These are phyloP conservation scores for Ogataea corticis DNA, from an alignment of 805 yeast species.

Conservation along the genomic window DNA sequence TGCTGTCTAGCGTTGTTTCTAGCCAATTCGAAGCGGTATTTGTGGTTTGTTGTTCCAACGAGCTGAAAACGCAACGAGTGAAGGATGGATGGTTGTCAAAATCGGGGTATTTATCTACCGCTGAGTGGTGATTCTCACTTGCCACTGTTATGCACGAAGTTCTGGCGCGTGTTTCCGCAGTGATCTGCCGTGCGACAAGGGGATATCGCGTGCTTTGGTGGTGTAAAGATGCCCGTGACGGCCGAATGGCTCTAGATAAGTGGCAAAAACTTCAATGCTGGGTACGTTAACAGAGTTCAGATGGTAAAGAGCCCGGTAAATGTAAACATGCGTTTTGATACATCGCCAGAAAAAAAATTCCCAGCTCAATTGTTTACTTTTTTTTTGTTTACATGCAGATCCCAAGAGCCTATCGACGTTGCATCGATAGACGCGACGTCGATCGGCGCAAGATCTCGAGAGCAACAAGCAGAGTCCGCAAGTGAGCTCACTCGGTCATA, in stretches of 20 bases:
- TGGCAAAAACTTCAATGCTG: background rate
- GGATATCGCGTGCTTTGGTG: background rate
- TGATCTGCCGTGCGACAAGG: background rate
- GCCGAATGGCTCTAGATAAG: background rate
- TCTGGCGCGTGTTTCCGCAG: constrained; percentile 4
- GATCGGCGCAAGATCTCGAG: background rate
- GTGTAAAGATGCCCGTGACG: background rate
- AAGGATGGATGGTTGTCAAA: background rate
- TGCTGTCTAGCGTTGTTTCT: constrained; percentile 13
- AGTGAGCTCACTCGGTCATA: too few species aligned
- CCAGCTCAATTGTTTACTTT: constrained; percentile 21
- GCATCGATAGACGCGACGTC: too few species aligned
- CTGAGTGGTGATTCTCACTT: background rate
- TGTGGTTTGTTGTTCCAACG: constrained; percentile 5
- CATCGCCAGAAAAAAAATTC: constrained; percentile 8
- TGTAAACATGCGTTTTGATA: constrained; percentile 1
- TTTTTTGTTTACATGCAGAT: background rate
- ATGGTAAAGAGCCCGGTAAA: background rate
- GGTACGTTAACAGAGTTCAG: background rate
- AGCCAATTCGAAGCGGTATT: constrained; percentile 20
- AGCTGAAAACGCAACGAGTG: background rate
- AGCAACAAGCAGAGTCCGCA: too few species aligned
- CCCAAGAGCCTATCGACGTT: too few species aligned
- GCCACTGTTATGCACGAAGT: background rate
- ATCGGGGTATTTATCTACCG: background rate